Percentiles rank a stretch among this genome's conserved stretches.
These are phyloP conservation scores for Ajuga reptans DNA, from an alignment of 305 asterid species.

Conservation along the genomic window DNA sequence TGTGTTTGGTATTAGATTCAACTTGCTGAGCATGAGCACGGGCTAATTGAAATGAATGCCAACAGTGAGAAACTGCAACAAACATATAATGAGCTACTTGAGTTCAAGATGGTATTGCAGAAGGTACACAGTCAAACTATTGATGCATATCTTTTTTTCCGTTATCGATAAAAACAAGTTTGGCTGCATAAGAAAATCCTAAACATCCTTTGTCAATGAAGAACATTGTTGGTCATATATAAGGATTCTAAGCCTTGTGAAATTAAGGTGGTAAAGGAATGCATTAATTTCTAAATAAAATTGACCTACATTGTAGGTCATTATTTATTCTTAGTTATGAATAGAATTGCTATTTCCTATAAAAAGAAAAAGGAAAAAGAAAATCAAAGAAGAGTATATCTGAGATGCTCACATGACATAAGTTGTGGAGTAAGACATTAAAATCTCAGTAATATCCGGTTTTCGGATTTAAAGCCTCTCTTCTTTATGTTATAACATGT, in stretches of 20 bases:
- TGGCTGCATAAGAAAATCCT: not conserved
- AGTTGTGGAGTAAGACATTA: too few species aligned
- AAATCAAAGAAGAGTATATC: too few species aligned
- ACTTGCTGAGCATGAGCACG: conserved; percentile 91
- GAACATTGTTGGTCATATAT: not conserved
- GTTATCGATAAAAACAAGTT: not conserved
- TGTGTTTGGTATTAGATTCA: conserved; percentile 46
- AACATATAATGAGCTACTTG: conserved; percentile 88
- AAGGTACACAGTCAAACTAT: conserved; percentile 49
- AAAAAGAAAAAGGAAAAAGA: too few species aligned
- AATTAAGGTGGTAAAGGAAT: not conserved
- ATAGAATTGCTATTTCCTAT: too few species aligned
- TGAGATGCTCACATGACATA: not conserved
- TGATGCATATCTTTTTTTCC: conserved; percentile 10
- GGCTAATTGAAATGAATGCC: conserved; percentile 86
- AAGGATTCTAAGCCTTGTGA: not conserved
- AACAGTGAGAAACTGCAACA: conserved; percentile 82
- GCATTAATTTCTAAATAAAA: not conserved
- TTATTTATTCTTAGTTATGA: not conserved
- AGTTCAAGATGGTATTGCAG: conserved; percentile 92
- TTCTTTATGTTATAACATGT: not conserved
- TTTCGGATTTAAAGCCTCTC: not conserved
- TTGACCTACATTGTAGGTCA: not conserved
- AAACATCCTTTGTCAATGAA: not conserved
- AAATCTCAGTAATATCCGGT: too few species aligned